A percentile compares a stretch with the other conserved stretches of the same genome.
Conservation (phyloP, 345 rosid genomes). For the Euclidium syriacum region DNA sequence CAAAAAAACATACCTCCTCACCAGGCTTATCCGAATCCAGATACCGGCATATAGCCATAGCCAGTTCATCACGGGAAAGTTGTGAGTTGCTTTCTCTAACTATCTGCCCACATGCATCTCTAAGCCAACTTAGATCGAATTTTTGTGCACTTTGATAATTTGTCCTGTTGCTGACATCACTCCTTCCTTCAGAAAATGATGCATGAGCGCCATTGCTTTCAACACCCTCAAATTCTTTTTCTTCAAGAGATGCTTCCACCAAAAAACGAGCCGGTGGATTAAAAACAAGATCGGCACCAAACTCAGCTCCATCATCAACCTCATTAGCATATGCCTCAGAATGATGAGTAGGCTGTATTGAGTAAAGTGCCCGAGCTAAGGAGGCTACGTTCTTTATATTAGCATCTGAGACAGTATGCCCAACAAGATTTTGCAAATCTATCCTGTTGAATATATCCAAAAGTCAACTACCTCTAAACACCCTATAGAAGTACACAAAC, state of each 20-base stretch:
- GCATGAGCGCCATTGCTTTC: conserved; percentile 37
- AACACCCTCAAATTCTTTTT: conserved; percentile 38
- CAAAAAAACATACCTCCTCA: conserved; percentile 67
- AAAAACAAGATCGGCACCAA: conserved; percentile 76
- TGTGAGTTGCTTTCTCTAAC: conserved; percentile 64
- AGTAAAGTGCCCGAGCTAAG: conserved; percentile 49
- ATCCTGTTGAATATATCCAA: conserved; percentile 41
- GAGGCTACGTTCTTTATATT: conserved; percentile 49
- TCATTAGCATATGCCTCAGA: conserved; percentile 37
- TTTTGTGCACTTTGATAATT: conserved; percentile 35
- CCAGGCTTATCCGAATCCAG: conserved; percentile 87
- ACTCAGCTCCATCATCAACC: conserved; percentile 45
- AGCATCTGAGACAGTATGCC: conserved; percentile 52
- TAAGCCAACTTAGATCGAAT: conserved; percentile 76
- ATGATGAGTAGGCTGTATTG: conserved; percentile 47
- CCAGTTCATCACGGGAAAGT: conserved; percentile 83
- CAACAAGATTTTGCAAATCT: conserved; percentile 67
- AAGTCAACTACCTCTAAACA: background rate
- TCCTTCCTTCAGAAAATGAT: conserved; percentile 44
- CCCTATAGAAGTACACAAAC: background rate
- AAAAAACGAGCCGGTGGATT: conserved; percentile 73
- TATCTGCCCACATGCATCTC: conserved; percentile 68
- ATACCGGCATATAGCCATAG: conserved; percentile 88
- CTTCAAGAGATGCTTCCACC: conserved; percentile 56
- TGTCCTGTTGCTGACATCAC: conserved; percentile 32